Conservation (phyloP, 2,329 filamentous ascomycete genomes). For the Coniella vitis region DNA sequence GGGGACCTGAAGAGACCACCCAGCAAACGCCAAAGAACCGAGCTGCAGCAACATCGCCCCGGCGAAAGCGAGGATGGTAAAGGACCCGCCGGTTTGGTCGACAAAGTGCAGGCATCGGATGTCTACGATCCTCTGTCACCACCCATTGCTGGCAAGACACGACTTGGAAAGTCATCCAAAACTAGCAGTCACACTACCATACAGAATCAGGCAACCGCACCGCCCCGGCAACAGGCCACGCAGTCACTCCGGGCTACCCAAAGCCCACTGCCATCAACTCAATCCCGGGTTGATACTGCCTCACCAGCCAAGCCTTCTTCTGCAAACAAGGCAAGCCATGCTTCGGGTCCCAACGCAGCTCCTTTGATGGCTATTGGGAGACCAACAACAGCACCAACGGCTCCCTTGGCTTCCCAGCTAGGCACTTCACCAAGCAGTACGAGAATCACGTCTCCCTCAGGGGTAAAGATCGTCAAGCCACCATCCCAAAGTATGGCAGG, state of each 20-base stretch:
- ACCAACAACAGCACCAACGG: background rate
- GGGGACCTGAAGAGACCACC: background rate
- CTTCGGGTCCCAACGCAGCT: background rate
- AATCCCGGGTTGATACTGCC: background rate
- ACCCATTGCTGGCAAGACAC: background rate
- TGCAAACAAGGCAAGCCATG: background rate
- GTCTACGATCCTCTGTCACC: constrained; percentile 16
- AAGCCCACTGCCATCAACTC: background rate
- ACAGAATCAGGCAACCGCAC: background rate
- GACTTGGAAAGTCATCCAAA: background rate
- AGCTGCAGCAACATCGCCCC: too few relatives aligned
- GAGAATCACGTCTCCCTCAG: background rate
- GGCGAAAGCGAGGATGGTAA: background rate
- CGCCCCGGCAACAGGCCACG: background rate
- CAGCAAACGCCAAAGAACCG: constrained; percentile 1
- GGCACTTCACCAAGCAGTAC: constrained; percentile 1
- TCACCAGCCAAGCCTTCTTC: background rate
- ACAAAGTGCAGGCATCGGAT: constrained; percentile 1
- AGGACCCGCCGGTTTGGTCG: background rate
- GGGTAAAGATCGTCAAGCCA: background rate
- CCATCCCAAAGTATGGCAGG: constrained; percentile 5
- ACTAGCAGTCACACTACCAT: background rate
- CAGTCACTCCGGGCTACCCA: background rate
- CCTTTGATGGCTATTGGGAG: background rate
- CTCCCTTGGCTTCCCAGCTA: background rate